phyloP scores from a whole-genome alignment of 805 yeast species.

The Teunomyces gatunensis region DNA sequence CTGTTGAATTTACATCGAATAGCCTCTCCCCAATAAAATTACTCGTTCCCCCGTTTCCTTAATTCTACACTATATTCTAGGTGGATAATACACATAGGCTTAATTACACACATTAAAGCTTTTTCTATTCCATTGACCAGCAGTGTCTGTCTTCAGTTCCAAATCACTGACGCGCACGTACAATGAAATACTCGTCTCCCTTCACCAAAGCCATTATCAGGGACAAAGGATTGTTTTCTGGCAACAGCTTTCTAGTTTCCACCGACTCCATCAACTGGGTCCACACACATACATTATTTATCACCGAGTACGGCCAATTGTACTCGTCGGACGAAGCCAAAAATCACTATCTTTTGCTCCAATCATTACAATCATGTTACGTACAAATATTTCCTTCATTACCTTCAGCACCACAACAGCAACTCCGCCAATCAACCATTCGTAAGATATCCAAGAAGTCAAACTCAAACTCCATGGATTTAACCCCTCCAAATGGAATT shows the following conservation, averaged over 20 bases:
- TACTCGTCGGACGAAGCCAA: conserved; percentile 31
- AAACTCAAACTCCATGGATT: not conserved
- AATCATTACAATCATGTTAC: conserved; percentile 38
- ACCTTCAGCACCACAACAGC: conserved; percentile 6
- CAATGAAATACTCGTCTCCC: conserved; percentile 15
- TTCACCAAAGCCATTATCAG: conserved; percentile 30
- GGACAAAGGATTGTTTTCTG: conserved; percentile 34
- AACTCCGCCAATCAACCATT: conserved; percentile 6
- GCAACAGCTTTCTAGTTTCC: conserved; percentile 33
- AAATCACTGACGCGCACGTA: not conserved
- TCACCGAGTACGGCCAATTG: conserved; percentile 34
- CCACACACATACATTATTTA: conserved; percentile 25
- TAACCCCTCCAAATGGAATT: not conserved
- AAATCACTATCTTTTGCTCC: conserved; percentile 28
- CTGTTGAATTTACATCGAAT: not conserved
- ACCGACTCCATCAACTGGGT: conserved; percentile 38
- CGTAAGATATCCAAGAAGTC: conserved; percentile 6
- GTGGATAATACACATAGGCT: not conserved
- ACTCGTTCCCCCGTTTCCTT: not conserved
- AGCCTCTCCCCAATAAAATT: not conserved
- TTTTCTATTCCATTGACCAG: not conserved
- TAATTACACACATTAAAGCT: not conserved
- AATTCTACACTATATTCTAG: not conserved
- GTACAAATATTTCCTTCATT: conserved; percentile 34
- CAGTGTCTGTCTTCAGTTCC: not conserved